phyloP scores from a whole-genome alignment of 192 early-diverging fungal genomes.

The Gaertneriomyces semiglobifer region DNA sequence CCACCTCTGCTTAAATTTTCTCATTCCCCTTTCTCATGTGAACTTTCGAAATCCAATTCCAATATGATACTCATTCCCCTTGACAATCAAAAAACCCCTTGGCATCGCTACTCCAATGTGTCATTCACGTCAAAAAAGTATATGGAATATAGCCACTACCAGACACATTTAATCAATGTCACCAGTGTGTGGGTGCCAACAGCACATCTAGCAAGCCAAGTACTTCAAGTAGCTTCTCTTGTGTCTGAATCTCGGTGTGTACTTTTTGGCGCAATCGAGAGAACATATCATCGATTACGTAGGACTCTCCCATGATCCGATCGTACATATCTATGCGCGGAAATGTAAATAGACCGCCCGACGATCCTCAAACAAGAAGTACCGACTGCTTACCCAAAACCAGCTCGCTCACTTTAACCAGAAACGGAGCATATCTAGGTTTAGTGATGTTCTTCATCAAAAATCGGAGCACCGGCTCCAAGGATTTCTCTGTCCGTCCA shows the following conservation, averaged over 20 bases:
- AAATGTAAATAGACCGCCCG: background rate
- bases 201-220: constrained; percentile 84
- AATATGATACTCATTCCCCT: too few species aligned
- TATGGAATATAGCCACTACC: too few species aligned
- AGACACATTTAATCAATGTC: too few species aligned
- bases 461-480: constrained; percentile 83
- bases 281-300: constrained; percentile 75
- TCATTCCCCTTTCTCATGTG: too few species aligned
- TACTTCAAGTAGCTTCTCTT: constrained; percentile 71
- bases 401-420: constrained; percentile 75
- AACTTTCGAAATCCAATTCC: too few species aligned
- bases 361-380: background rate
- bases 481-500: constrained; percentile 80
- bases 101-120: too few species aligned
- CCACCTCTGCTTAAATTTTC: background rate
- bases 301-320: constrained; percentile 74
- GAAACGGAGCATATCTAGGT: constrained; percentile 69
- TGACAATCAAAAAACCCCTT: too few species aligned
- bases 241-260: constrained; percentile 69
- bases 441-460: constrained; percentile 75
- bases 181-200: too few species aligned
- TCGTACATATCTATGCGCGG: constrained; percentile 71
- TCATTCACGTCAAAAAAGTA: too few species aligned
- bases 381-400: constrained; percentile 61
- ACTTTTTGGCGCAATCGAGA: constrained; percentile 67